Conservation (phyloP, 23 red algal species). For the Chondrus crispus region DNA sequence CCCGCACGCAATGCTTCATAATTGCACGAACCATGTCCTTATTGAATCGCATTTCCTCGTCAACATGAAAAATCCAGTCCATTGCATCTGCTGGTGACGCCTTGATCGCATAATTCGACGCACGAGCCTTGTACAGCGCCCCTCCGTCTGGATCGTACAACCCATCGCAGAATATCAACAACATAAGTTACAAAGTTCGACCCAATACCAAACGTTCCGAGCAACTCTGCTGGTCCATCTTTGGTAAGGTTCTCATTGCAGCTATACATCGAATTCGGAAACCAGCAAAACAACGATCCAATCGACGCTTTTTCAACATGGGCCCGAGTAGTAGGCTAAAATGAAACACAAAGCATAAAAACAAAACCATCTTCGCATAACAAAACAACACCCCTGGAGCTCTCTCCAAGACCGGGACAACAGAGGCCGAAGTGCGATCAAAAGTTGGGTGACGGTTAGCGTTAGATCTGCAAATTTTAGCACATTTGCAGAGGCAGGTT, state of each 20-base stretch:
- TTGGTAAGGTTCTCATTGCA: not conserved
- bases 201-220: not conserved
- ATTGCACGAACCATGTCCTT: conserved; percentile 42
- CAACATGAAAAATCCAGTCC: conserved; percentile 76
- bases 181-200: not conserved
- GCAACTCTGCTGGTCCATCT: not conserved
- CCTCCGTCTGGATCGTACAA: conserved; percentile 37
- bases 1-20: conserved; percentile 30
- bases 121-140: conserved; percentile 64
- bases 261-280: conserved; percentile 1
- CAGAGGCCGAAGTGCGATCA: not conserved
- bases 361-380: not conserved
- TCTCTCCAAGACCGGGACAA: not conserved
- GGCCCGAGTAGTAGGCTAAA: not conserved
- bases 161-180: conserved; percentile 1
- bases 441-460: not conserved
- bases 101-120: conserved; percentile 60
- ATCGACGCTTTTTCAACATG: not conserved
- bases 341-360: conserved; percentile 39
- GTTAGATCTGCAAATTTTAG: not conserved
- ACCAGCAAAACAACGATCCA: not conserved
- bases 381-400: conserved; percentile 1
- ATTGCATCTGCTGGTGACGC: conserved; percentile 12
- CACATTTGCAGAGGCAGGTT: not conserved
- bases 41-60: conserved; percentile 72